Evolutionary conservation across 1,139 yeast species (phyloP), one percentile per base, ranked within the genome.

Genomic region (Pichia inconspicua): DNA sequence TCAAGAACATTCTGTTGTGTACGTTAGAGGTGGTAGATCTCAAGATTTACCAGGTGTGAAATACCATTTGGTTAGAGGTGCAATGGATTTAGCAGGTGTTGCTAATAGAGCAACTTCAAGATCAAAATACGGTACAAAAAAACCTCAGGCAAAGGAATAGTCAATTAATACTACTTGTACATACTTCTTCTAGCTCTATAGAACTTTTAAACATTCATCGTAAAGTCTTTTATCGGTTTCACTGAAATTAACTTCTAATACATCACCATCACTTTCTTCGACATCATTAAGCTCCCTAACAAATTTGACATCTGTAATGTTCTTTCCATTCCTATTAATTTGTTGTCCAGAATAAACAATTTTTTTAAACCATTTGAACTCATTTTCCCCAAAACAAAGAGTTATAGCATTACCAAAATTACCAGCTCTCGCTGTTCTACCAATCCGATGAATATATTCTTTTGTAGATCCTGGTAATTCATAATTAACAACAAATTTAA

Each of bases 21-120:
- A 83, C 49, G 95, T 94, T 2, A 80, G 98, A 66, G 99, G 99
- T 27, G 99, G 98, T 17, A 82, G 97, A 75, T 89, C 89, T 46
- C 97, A 90, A 66, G 99, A 94, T 82, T 75, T 92, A 61, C 98
- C 98, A 25, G 99, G 99, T 75, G 97, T 92, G 43, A 90, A 89
- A 66, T 92, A 94, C 68, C 92, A 87, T 68, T 75, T 89, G 61
- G 87, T 92, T 30, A 81, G 99, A 70, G 99, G 99, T 43, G 88
- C 90, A 15, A 80, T 81, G 63, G 99, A 92, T 73, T 75, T 92
- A 65, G 87, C 90, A 44, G 97, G 97, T 45, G 98, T 94, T 43
- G 96, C 95, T 44, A 89, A 89, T 64, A 80, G 97, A 69, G 77
- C 82, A 49, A 83, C 94, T 10, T 84, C 96, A 19, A 80, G 98